Base-by-base conservation (phyloP, 2,329 filamentous ascomycete species). In the Scytalidium sp. region DNA sequence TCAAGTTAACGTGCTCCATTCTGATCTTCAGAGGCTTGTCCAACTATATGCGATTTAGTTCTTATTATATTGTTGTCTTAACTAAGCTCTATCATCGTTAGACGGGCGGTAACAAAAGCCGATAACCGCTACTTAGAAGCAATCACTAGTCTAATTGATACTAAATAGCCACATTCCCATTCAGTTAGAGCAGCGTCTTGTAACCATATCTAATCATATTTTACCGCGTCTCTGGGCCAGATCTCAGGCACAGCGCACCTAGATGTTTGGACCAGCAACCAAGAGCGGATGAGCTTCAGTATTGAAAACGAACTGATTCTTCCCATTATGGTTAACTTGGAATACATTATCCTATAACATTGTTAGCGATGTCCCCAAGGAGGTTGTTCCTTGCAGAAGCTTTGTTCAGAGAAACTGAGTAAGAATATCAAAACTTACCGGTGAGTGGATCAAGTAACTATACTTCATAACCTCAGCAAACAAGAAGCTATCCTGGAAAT, bases 401-500 rank as follows among this genome's bases (percentile, higher is more conserved):
- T 11, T 49, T 40, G 25, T 49, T 41, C 8, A 58, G 49, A 11
- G 5, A 36, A 11, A 21, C 15, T 10, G 23, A 29, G 17, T 25
- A 43, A 43, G 19, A 32, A 25, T 40, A 41, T n/a, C 6, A 29
- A 10, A n/a, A 58, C 62, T 58, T 51, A 64, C 63, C 46, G 59
- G 58, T 7, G 56, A 54, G 39, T 65, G 60, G 25, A 88, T 87
- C 59, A 95, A 66, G 70, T 88, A 95, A 50, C 79, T 74, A 66
- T 95, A 95, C 75, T 96, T 96, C 67, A 96, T 65, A 54, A 91
- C 87, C 73, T 96, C 90, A 0, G 90, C 90, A 66, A 95, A 90
- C 74, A 88, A 85, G 71, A 94, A 96, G 60, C 87, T 92, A 70
- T 96, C 89, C 75, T 93, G 87, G 65, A 86, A 85, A 65, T 96